Evolutionary conservation across 306 rosid species (phyloP).

Genomic region (Cyclanthera cordifolia): DNA sequence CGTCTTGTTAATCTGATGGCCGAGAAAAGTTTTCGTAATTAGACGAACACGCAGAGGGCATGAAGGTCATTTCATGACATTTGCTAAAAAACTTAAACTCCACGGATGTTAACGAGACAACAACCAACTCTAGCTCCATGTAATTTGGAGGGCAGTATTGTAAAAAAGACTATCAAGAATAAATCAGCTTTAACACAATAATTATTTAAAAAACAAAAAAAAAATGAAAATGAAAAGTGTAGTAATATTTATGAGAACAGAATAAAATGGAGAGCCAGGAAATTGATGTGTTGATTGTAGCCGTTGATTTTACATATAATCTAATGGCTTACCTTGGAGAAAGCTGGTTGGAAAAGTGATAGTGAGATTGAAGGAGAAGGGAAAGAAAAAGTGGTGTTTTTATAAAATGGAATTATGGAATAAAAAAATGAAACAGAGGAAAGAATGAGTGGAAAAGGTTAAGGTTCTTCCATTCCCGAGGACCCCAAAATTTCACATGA

Average conservation of each 20-base stretch:
- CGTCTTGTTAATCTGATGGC: neutral
- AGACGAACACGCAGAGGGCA: neutral
- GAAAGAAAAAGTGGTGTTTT: neutral
- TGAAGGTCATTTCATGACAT: neutral
- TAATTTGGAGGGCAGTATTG: neutral
- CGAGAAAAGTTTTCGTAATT: neutral
- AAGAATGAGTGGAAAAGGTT: neutral
- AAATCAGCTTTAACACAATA: no score
- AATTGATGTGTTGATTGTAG: neutral
- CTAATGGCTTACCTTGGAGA: neutral
- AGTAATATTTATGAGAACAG: neutral
- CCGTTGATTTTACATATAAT: neutral
- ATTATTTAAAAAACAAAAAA: neutral
- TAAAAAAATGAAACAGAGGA: neutral
- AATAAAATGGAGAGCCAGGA: neutral
- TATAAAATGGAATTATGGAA: neutral
- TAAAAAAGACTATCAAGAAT: neutral
- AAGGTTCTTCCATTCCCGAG: neutral
- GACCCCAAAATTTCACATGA: slow-evolving; percentile 3
- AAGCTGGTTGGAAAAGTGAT: neutral
- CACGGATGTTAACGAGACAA: neutral
- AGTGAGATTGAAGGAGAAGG: neutral
- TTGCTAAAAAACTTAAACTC: no score
- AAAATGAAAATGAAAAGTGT: neutral
- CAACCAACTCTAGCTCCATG: neutral